A percentile compares a stretch with the other conserved stretches of the same genome.
Evolutionary conservation across 805 yeast genomes (phyloP).

Genomic region (Metschnikowia kunwiensis): DNA sequence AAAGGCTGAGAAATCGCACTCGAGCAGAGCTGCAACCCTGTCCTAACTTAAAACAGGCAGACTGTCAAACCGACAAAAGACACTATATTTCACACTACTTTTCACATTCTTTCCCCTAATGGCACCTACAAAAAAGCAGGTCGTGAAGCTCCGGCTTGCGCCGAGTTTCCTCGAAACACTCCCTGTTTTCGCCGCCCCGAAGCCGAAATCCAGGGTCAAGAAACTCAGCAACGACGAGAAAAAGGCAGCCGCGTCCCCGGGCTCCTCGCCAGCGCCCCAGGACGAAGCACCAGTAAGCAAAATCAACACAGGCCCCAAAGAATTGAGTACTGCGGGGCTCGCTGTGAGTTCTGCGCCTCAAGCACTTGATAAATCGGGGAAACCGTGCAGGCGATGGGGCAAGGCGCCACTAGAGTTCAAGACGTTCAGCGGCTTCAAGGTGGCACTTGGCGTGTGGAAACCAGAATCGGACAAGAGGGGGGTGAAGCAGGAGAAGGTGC

Average conservation of each 20-base stretch:
- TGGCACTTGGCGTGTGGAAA: constrained; percentile 22
- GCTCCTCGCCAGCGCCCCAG: constrained; percentile 27
- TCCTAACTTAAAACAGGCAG: too few relatives aligned
- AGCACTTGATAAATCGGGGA: constrained; percentile 35
- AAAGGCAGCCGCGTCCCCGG: constrained; percentile 17
- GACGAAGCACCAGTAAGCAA: constrained; percentile 19
- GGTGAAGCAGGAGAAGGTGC: not conserved
- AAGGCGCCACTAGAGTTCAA: constrained; percentile 35
- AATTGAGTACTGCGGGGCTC: constrained; percentile 40
- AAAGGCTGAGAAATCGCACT: too few relatives aligned
- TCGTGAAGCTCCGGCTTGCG: constrained; percentile 35
- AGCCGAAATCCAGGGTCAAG: constrained; percentile 30
- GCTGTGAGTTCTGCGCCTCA: constrained; percentile 34
- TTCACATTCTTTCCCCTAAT: constrained; percentile 15
- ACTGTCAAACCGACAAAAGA: too few relatives aligned
- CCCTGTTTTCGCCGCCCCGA: constrained; percentile 31
- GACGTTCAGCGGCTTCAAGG: constrained; percentile 43
- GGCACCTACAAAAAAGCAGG: constrained; percentile 35
- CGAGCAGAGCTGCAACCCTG: too few relatives aligned
- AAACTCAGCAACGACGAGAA: constrained; percentile 32
- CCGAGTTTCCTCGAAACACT: constrained; percentile 28
- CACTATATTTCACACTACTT: too few relatives aligned
- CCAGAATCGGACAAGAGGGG: constrained; percentile 1
- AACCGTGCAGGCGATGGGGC: constrained; percentile 32
- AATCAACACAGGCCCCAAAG: constrained; percentile 40